phyloP scores from a whole-genome alignment of 345 rosid genomes.

The Microcos paniculata region DNA sequence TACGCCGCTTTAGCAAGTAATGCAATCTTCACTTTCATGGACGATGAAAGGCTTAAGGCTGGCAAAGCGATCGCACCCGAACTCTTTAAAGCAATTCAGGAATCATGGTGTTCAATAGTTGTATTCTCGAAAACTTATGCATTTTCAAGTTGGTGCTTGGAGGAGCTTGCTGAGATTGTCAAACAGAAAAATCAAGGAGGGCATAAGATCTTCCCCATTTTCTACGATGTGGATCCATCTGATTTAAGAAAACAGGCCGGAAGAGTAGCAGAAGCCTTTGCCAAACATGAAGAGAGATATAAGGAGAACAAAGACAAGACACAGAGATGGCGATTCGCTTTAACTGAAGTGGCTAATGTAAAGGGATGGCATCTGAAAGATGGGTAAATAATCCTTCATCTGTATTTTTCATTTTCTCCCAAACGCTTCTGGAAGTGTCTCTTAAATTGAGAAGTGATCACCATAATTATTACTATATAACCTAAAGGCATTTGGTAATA shows the following conservation, averaged over 20 bases:
- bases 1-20: neutral
- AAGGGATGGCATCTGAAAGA: constrained; percentile 5
- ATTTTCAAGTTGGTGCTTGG: too few species aligned
- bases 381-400: neutral
- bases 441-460: neutral
- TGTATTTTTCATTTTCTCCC: too few species aligned
- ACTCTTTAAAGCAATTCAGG: constrained; percentile 3
- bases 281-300: neutral
- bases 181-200: too few species aligned
- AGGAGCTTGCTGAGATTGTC: too few species aligned
- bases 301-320: too few species aligned
- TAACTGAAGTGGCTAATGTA: constrained; percentile 4
- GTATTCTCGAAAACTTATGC: neutral
- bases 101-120: constrained; percentile 5
- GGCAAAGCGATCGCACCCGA: constrained; percentile 1
- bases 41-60: neutral
- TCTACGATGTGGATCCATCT: too few species aligned
- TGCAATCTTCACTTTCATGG: constrained; percentile 1
- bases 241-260: too few species aligned
- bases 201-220: too few species aligned
- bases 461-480: too few species aligned
- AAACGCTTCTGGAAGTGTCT: too few species aligned
- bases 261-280: too few species aligned
- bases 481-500: neutral
- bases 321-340: constrained; percentile 11